Evolutionary conservation across 768 basidiomycete genomes (phyloP).

Genomic region (Obba rivulosa): DNA sequence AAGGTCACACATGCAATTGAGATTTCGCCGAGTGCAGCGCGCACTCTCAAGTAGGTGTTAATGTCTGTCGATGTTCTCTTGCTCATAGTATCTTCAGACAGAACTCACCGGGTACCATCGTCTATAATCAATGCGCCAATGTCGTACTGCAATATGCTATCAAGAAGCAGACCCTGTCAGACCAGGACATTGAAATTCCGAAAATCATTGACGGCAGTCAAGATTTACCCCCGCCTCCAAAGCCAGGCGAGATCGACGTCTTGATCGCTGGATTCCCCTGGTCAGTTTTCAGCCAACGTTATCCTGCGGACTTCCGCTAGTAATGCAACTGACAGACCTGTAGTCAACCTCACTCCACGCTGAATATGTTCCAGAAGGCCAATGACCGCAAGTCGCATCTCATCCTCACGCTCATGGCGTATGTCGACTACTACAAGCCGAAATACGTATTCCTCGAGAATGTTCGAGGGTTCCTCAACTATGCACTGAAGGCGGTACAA

Average conservation of each 20-base stretch:
- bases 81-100: slow-evolving; percentile 29
- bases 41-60: slow-evolving; percentile 50
- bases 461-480: slow-evolving; percentile 40
- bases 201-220: slow-evolving; percentile 33
- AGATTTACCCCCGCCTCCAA: slow-evolving; percentile 39
- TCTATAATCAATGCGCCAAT: slow-evolving; percentile 74
- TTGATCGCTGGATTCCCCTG: slow-evolving; percentile 75
- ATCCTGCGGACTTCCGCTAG: too few species aligned
- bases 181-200: slow-evolving; percentile 31
- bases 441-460: slow-evolving; percentile 45
- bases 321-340: background rate
- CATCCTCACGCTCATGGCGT: slow-evolving; percentile 51
- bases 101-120: slow-evolving; percentile 45
- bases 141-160: slow-evolving; percentile 52
- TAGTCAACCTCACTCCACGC: slow-evolving; percentile 67
- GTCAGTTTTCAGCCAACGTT: slow-evolving; percentile 27
- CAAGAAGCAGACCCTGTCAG: slow-evolving; percentile 32
- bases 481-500: slow-evolving; percentile 34
- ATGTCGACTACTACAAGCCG: slow-evolving; percentile 37
- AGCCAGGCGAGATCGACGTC: slow-evolving; percentile 51
- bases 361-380: slow-evolving; percentile 69
- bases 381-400: slow-evolving; percentile 66
- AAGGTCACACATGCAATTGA: slow-evolving; percentile 65
- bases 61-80: background rate
- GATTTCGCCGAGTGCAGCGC: slow-evolving; percentile 69